phyloP scores from a whole-genome alignment of 2,329 filamentous ascomycete genomes.

The Penicillium sclerotigenum region DNA sequence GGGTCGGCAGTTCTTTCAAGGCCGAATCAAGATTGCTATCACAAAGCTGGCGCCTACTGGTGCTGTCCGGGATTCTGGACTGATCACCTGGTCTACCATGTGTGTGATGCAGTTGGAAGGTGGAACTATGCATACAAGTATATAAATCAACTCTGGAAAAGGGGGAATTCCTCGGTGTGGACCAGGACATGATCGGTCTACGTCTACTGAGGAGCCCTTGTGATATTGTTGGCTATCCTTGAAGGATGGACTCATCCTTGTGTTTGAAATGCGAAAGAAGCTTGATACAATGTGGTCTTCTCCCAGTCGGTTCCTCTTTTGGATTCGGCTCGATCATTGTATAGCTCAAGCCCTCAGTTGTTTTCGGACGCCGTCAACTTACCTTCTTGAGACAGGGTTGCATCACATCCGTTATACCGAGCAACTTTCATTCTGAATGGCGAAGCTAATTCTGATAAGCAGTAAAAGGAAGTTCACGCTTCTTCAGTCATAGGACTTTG shows the following conservation, averaged over 20 bases:
- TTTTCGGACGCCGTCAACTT: not conserved
- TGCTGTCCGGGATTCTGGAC: not conserved
- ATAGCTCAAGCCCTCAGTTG: not conserved
- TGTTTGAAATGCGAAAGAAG: not conserved
- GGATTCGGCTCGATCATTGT: not conserved
- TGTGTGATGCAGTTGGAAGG: not conserved
- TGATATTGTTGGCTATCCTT: not conserved
- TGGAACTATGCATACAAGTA: not conserved
- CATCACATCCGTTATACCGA: not conserved
- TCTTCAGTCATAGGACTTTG: too few relatives aligned
- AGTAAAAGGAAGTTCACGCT: not conserved
- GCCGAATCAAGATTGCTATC: not conserved
- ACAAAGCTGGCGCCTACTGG: not conserved
- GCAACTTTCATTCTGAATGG: too few relatives aligned
- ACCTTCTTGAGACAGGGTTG: not conserved
- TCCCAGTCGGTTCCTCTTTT: not conserved
- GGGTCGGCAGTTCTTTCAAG: not conserved
- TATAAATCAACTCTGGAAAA: not conserved
- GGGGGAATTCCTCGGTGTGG: too few relatives aligned
- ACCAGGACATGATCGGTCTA: not conserved
- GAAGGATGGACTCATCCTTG: not conserved
- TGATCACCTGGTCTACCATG: not conserved
- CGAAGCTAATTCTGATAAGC: not conserved
- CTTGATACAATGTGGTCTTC: not conserved
- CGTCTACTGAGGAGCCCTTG: not conserved